These are phyloP conservation scores for Prunus dulcis DNA, from an alignment of 306 rosid genomes.

Conservation along the genomic window DNA sequence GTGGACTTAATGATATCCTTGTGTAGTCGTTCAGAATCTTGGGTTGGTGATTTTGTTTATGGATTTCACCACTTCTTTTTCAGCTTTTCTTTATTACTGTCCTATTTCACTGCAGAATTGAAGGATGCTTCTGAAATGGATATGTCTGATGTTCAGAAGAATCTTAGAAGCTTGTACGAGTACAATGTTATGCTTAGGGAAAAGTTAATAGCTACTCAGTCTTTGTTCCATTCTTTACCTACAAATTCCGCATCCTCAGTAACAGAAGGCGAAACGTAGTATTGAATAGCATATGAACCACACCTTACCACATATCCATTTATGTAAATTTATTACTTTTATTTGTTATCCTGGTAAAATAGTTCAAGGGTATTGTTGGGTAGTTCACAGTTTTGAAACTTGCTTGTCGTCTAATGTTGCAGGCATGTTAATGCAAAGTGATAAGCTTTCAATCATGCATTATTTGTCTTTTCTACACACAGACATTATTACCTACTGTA, in stretches of 20 bases:
- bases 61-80: not conserved
- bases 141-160: slow-evolving; percentile 67
- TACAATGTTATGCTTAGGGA: slow-evolving; percentile 84
- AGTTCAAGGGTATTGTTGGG: not conserved
- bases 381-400: not conserved
- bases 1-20: not conserved
- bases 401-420: not conserved
- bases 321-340: not conserved
- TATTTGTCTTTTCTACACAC: too few relatives aligned
- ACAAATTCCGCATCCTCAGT: slow-evolving; percentile 36
- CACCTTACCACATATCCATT: not conserved
- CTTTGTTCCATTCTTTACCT: slow-evolving; percentile 50
- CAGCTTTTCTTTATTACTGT: not conserved
- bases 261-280: slow-evolving; percentile 24
- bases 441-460: not conserved
- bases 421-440: not conserved
- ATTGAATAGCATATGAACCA: not conserved
- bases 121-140: slow-evolving; percentile 58
- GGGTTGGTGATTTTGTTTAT: not conserved
- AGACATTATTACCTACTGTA: too few relatives aligned
- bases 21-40: not conserved
- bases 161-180: slow-evolving; percentile 61
- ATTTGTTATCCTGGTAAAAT: not conserved
- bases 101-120: slow-evolving; percentile 49
- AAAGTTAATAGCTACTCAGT: slow-evolving; percentile 55